Conservation (phyloP, 495 filamentous ascomycete species). For the Diplogelasinospora grovesii region DNA sequence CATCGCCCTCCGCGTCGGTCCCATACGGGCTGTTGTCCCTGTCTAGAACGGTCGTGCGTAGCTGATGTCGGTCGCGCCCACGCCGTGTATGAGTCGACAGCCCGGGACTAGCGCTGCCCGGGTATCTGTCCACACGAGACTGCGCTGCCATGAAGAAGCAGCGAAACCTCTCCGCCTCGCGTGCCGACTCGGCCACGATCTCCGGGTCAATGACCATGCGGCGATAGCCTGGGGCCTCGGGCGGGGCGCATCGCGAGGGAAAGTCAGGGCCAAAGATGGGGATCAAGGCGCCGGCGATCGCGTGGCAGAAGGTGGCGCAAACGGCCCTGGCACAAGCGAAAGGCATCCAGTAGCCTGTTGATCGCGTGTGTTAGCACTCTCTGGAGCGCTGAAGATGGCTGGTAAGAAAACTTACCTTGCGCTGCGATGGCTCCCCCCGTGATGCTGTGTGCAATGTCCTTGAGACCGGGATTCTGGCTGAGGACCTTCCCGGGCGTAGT, state of each 20-base stretch:
- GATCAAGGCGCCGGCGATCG: constrained; percentile 76
- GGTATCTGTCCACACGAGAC: too few species aligned
- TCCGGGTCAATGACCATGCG: constrained; percentile 61
- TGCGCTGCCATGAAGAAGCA: constrained; percentile 12
- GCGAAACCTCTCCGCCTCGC: constrained; percentile 46
- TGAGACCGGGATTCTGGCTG: constrained; percentile 69
- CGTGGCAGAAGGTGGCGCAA: constrained; percentile 79
- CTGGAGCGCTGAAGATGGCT: too few species aligned
- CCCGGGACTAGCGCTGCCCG: too few species aligned
- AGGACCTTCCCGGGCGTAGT: constrained; percentile 81
- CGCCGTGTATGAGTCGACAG: too few species aligned
- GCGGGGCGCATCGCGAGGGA: constrained; percentile 59
- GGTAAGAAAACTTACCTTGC: constrained; percentile 57
- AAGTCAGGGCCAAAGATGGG: constrained; percentile 84
- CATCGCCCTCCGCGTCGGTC: too few species aligned
- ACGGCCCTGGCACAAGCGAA: constrained; percentile 76
- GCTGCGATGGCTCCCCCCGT: constrained; percentile 84
- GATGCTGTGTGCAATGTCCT: constrained; percentile 84
- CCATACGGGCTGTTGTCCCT: too few species aligned
- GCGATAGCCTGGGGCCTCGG: constrained; percentile 48
- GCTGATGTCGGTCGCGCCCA: too few species aligned
- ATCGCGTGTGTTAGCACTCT: too few species aligned
- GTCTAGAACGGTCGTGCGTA: too few species aligned
- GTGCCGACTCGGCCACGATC: constrained; percentile 51
- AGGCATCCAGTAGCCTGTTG: constrained; percentile 92